A percentile compares a stretch with the other conserved stretches of the same genome.
Evolutionary conservation across 2,329 filamentous ascomycete species (phyloP).

Genomic region (Cladophialophora chaetospira): DNA sequence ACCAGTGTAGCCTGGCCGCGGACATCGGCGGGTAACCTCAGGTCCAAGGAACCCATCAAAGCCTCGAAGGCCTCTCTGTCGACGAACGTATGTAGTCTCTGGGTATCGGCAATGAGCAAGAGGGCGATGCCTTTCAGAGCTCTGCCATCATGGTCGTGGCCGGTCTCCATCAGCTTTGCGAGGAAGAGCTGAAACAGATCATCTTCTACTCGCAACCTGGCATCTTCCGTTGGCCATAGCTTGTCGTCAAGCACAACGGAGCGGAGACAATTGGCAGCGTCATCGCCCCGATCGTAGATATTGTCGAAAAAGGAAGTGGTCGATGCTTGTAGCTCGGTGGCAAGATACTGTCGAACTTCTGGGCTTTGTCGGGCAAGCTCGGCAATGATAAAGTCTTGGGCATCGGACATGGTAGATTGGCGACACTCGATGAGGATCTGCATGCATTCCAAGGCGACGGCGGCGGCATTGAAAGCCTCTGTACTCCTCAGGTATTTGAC

Average conservation of each 20-base stretch:
- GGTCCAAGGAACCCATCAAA: constrained; percentile 81
- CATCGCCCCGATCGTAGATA: constrained; percentile 52
- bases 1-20: constrained; percentile 80
- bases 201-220: constrained; percentile 47
- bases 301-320: constrained; percentile 53
- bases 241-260: constrained; percentile 49
- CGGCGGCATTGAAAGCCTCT: constrained; percentile 45
- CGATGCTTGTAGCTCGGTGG: constrained; percentile 45
- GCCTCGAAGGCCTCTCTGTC: constrained; percentile 80
- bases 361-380: constrained; percentile 48
- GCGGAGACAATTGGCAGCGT: constrained; percentile 49
- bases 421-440: constrained; percentile 45
- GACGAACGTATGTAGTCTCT: constrained; percentile 49
- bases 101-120: constrained; percentile 58
- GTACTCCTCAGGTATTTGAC: constrained; percentile 46
- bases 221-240: constrained; percentile 46
- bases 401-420: constrained; percentile 40
- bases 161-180: constrained; percentile 86
- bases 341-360: constrained; percentile 47
- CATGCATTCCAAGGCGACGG: constrained; percentile 46
- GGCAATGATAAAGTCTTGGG: constrained; percentile 51
- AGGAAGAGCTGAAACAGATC: constrained; percentile 67
- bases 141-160: constrained; percentile 68
- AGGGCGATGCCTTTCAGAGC: constrained; percentile 63
- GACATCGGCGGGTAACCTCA: constrained; percentile 72